Conservation (phyloP, 208 protist genomes). For the Naegleria lovaniensis region DNA sequence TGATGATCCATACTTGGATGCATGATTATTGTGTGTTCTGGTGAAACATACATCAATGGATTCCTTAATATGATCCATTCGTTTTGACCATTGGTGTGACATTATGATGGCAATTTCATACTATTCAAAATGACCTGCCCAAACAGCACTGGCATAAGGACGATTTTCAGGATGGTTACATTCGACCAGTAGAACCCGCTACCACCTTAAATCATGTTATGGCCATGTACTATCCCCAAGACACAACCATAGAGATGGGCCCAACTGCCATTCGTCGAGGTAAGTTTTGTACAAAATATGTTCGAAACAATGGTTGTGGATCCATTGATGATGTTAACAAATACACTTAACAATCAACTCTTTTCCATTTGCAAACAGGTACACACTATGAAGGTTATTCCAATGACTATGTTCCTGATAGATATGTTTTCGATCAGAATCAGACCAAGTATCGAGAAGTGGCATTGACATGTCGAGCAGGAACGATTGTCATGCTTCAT, state of each 20-base stretch:
- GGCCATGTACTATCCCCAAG: conserved; percentile 20
- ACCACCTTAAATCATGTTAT: not conserved
- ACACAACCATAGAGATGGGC: conserved; percentile 7
- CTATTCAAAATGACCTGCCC: no score
- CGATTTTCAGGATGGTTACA: not conserved
- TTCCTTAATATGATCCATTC: no score
- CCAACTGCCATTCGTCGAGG: not conserved
- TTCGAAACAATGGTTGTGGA: no score
- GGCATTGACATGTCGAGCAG: not conserved
- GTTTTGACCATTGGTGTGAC: no score
- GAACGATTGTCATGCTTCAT: not conserved
- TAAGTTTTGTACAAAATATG: not conserved
- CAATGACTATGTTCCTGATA: conserved; percentile 3
- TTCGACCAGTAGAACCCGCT: not conserved
- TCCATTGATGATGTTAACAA: no score
- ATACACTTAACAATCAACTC: no score
- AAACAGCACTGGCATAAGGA: conserved; percentile 7
- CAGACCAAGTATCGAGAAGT: not conserved
- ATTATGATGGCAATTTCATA: no score
- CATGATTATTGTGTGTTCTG: no score
- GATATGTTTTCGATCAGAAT: not conserved
- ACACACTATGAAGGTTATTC: not conserved
- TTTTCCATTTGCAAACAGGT: no score
- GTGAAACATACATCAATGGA: no score
- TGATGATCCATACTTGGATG: no score